Percentiles rank a stretch among this genome's conserved stretches.
phyloP scores from a whole-genome alignment of 2,329 filamentous ascomycete genomes.

The Diaporthe eres region DNA sequence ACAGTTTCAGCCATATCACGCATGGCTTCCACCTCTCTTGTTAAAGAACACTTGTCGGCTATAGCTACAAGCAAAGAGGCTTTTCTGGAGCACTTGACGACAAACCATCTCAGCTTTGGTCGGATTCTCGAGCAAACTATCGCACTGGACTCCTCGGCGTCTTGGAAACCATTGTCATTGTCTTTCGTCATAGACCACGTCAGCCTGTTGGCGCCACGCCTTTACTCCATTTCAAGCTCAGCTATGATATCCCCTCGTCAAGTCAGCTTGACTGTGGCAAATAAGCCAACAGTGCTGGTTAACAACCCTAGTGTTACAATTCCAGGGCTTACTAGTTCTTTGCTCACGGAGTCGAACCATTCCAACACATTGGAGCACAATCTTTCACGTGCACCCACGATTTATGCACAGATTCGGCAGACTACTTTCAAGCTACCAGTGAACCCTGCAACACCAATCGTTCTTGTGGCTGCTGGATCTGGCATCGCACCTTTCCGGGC shows the following conservation, averaged over 20 bases:
- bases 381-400: not conserved
- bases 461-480: not conserved
- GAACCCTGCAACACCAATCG: not conserved
- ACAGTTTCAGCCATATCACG: not conserved
- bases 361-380: not conserved
- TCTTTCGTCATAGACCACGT: slow-evolving; percentile 1
- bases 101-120: not conserved
- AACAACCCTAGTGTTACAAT: not conserved
- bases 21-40: not conserved
- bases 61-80: not conserved
- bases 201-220: not conserved
- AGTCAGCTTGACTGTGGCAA: not conserved
- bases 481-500: not conserved
- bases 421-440: not conserved
- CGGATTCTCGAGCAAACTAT: not conserved
- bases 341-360: not conserved
- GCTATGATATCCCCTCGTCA: not conserved
- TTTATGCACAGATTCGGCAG: not conserved
- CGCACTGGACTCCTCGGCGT: not conserved
- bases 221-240: not conserved
- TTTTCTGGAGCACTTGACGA: not conserved
- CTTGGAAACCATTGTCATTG: not conserved
- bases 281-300: not conserved
- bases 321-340: not conserved
- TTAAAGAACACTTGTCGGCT: not conserved